A percentile compares a stretch with the other conserved stretches of the same genome.
Conservation (phyloP, 2,329 filamentous ascomycete species). For the Cytospora piceicola region DNA sequence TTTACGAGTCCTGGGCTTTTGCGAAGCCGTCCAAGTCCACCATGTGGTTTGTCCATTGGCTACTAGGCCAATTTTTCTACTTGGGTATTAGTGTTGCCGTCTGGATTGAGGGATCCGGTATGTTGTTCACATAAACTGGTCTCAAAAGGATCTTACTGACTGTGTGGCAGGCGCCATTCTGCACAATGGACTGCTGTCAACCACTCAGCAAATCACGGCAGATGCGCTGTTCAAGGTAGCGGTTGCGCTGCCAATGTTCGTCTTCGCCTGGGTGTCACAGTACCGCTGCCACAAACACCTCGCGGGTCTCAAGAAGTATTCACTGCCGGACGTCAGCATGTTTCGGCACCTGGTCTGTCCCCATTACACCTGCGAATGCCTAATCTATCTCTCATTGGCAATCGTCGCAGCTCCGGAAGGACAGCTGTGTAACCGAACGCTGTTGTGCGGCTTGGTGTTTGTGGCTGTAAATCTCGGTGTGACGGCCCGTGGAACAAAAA, state of each 20-base stretch:
- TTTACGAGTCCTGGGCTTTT: slow-evolving; percentile 74
- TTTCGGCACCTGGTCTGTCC: slow-evolving; percentile 79
- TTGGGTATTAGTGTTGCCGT: slow-evolving; percentile 71
- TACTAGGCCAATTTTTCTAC: slow-evolving; percentile 80
- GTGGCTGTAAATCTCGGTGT: slow-evolving; percentile 79
- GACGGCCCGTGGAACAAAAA: slow-evolving; percentile 76
- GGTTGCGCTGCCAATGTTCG: slow-evolving; percentile 65
- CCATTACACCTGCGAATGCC: slow-evolving; percentile 88
- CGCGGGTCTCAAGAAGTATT: slow-evolving; percentile 77
- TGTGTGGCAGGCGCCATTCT: slow-evolving; percentile 41
- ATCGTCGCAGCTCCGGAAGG: slow-evolving; percentile 73
- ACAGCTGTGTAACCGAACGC: slow-evolving; percentile 69
- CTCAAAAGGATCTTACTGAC: slow-evolving; percentile 9
- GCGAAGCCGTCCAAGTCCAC: slow-evolving; percentile 68
- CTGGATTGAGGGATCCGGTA: slow-evolving; percentile 83
- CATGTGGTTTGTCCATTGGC: slow-evolving; percentile 88
- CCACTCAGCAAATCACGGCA: slow-evolving; percentile 26
- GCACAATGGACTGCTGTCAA: slow-evolving; percentile 20
- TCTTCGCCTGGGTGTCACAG: slow-evolving; percentile 73
- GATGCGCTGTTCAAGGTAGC: slow-evolving; percentile 51
- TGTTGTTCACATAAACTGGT: slow-evolving; percentile 34
- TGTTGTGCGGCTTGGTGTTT: slow-evolving; percentile 72
- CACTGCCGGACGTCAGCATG: slow-evolving; percentile 71
- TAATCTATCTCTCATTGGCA: slow-evolving; percentile 80
- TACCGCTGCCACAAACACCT: slow-evolving; percentile 74